Evolutionary conservation across 2,329 filamentous ascomycete genomes (phyloP), one percentile per base, ranked within the genome.

Genomic region (Raffaelea ambrosiae): DNA sequence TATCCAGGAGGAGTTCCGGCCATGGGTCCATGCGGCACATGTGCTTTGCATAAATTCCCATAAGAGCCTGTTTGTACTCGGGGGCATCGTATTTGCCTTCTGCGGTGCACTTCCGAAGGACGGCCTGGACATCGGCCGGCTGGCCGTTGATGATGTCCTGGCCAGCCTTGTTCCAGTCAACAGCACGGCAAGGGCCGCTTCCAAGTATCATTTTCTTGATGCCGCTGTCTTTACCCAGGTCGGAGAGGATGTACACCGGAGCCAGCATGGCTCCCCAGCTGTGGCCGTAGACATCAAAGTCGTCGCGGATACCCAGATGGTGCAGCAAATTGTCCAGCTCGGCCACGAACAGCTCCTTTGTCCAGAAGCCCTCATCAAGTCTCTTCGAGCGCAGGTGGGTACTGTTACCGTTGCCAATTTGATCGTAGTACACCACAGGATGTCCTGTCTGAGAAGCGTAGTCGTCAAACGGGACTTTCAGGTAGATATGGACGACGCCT

Each of bases 251-350:
- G 59, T 66, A 72, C 26, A 64, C 55, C 0, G 63, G 63, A 2
- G 59, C 71, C 0, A 77, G 58, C 69, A 77, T 74, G 0, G 70
- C 75, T 16, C 75, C 73, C 73, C 74, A 78, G 19, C 65, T 70
- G 33, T 77, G 71, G 1, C 74, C 74, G 1, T 70, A 61, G 0
- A 77, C 47, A 50, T 72, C 63, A 48, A 71, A 71, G 20, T 16
- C 43, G 0, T 55, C 43, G 1, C 58, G 46, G 26, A 78, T 62
- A 0, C 59, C 61, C 0, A 78, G 60, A 40, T 66, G 58, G 1
- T 53, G 33, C 7, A 73, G 50, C 1, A 78, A 61, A 48, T 75
- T 76, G 26, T 73, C 63, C 1, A 78, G 63, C 54, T 78, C 73
- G 14, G 56, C 57, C 20, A 68, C 60, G 61, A 76, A 78, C 2